Conservation (phyloP, 2,329 filamentous ascomycete species). For the Penicillium thymicola region DNA sequence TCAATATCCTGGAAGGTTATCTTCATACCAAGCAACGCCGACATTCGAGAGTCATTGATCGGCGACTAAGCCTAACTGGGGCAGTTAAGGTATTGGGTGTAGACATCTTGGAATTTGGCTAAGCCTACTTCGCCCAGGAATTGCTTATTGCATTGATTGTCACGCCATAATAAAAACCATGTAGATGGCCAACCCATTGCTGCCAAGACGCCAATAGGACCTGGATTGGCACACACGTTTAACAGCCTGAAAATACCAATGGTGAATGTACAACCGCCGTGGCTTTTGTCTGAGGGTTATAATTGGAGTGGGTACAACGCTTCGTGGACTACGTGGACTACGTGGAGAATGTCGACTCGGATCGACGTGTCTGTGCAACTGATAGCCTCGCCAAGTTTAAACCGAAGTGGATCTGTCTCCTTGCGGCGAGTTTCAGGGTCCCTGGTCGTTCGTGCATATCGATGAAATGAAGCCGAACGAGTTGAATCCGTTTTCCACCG, state of each 20-base stretch:
- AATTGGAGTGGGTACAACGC: background rate
- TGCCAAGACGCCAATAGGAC: background rate
- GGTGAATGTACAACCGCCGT: background rate
- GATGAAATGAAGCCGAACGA: background rate
- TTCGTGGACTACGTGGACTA: background rate
- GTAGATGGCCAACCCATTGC: too few species aligned
- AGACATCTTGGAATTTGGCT: background rate
- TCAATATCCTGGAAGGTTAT: background rate
- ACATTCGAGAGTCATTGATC: background rate
- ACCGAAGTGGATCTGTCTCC: background rate
- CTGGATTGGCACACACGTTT: background rate
- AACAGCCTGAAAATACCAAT: background rate
- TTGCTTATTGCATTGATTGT: background rate
- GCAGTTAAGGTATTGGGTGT: background rate
- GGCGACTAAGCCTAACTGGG: background rate
- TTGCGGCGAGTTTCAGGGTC: slow-evolving; percentile 1
- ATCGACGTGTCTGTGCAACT: slow-evolving; percentile 4
- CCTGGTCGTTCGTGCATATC: background rate
- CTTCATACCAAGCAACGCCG: background rate
- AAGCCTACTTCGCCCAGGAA: background rate
- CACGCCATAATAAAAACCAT: too few species aligned
- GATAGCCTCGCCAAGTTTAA: background rate
- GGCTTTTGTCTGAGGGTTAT: background rate
- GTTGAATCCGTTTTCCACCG: background rate
- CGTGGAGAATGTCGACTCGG: background rate